These are phyloP conservation scores for Pseudisothecium myosuroides DNA, from an alignment of 225 moss, liverwort and hornwort genomes.

Conservation along the genomic window DNA sequence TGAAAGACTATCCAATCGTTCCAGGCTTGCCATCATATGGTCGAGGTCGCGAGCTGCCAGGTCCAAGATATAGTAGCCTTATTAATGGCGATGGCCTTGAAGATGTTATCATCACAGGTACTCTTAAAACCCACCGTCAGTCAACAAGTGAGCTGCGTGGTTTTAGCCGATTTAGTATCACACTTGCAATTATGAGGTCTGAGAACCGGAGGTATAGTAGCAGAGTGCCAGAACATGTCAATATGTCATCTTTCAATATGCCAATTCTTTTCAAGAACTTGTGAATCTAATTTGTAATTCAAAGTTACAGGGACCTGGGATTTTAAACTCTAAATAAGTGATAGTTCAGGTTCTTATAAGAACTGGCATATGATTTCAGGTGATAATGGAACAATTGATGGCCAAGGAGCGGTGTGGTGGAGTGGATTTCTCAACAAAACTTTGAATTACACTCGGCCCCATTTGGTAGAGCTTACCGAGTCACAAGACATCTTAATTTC, in stretches of 20 bases:
- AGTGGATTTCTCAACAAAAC: constrained; percentile 22
- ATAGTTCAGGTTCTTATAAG: background rate
- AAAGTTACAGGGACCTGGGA: background rate
- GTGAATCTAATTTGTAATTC: background rate
- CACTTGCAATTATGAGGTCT: background rate
- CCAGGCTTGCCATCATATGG: constrained; percentile 80
- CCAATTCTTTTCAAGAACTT: background rate
- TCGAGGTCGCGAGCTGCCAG: constrained; percentile 77
- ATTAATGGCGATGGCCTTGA: constrained; percentile 62
- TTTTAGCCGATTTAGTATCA: background rate
- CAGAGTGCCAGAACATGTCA: background rate
- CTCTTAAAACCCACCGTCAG: background rate
- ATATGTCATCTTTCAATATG: background rate
- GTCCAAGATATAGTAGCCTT: constrained; percentile 61
- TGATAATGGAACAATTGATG: constrained; percentile 81
- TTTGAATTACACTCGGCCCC: constrained; percentile 63
- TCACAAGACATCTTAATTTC: constrained; percentile 50
- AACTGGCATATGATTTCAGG: constrained; percentile 23
- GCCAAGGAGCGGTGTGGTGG: constrained; percentile 83
- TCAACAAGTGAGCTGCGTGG: background rate
- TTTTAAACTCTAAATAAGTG: background rate
- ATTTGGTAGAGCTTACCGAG: constrained; percentile 65
- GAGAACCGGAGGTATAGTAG: background rate
- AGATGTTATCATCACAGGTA: constrained; percentile 80
- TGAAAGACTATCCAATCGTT: constrained; percentile 52